phyloP scores from a whole-genome alignment of 106 monocot genomes.

The Dendrobium huoshanense region DNA sequence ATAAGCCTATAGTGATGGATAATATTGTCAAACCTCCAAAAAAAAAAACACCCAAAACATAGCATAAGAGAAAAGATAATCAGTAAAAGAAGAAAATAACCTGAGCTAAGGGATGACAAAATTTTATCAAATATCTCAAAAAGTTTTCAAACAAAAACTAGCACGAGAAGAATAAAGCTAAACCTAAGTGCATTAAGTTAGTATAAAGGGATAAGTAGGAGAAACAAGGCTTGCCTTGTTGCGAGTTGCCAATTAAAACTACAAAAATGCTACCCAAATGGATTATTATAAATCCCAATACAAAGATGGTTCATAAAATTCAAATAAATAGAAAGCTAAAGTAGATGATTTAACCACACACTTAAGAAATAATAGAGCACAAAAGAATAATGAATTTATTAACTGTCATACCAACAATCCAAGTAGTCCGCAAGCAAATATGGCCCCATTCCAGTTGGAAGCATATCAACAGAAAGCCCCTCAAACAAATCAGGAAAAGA shows the following conservation, averaged over 20 bases:
- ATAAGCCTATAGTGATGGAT: background rate
- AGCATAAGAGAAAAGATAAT: background rate
- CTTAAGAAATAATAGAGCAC: background rate
- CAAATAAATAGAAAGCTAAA: background rate
- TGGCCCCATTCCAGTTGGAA: slow-evolving; percentile 65
- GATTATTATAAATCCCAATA: background rate
- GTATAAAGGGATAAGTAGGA: background rate
- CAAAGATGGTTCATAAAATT: background rate
- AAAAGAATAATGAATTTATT: background rate
- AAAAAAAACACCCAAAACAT: background rate
- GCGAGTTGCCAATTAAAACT: background rate
- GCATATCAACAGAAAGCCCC: slow-evolving; percentile 52
- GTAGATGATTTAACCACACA: background rate
- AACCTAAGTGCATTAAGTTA: background rate
- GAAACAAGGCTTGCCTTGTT: background rate
- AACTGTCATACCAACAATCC: slow-evolving; percentile 61
- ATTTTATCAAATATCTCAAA: background rate
- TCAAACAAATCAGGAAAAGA: slow-evolving; percentile 68
- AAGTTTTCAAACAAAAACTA: background rate
- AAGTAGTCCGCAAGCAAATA: slow-evolving; percentile 62
- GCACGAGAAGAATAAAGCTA: background rate
- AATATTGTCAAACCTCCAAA: background rate
- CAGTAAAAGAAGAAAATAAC: background rate
- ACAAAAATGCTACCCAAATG: background rate
- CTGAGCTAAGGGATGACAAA: background rate